phyloP scores from a whole-genome alignment of 768 basidiomycete genomes.

The Boletus sp. region DNA sequence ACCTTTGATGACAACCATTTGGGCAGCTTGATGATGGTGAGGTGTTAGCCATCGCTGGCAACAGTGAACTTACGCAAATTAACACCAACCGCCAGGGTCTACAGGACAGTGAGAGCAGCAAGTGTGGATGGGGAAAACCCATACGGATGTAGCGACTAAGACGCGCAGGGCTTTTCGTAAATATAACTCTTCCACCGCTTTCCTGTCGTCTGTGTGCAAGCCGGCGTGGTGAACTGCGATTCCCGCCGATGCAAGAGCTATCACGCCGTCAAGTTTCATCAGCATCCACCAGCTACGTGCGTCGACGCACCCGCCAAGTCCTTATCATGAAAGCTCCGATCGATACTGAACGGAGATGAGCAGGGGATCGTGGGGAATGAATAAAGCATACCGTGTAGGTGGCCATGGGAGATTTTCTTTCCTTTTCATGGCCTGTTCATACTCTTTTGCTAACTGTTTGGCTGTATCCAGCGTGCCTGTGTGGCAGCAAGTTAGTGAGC shows the following conservation, averaged over 20 bases:
- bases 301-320: conserved; percentile 44
- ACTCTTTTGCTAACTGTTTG: conserved; percentile 72
- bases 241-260: conserved; percentile 66
- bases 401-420: conserved; percentile 65
- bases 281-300: neutral
- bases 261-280: conserved; percentile 5
- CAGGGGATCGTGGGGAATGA: neutral
- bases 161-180: conserved; percentile 59
- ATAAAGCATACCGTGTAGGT: conserved; percentile 43
- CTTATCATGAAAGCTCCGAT: conserved; percentile 62
- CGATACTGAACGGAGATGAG: conserved; percentile 40
- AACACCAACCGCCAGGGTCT: conserved; percentile 96
- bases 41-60: neutral
- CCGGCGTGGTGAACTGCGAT: conserved; percentile 95
- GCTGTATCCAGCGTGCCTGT: conserved; percentile 66
- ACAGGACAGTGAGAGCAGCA: conserved; percentile 7
- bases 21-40: conserved; percentile 58
- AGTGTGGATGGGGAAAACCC: conserved; percentile 20
- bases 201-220: conserved; percentile 67
- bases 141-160: conserved; percentile 80
- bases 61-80: conserved; percentile 69
- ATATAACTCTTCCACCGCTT: conserved; percentile 70
- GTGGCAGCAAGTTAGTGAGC: neutral
- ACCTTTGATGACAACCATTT: conserved; percentile 91
- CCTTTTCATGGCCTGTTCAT: conserved; percentile 49